phyloP scores from a whole-genome alignment of 176 grass and related monocot species.

The Cenchrus fungigraminus region DNA sequence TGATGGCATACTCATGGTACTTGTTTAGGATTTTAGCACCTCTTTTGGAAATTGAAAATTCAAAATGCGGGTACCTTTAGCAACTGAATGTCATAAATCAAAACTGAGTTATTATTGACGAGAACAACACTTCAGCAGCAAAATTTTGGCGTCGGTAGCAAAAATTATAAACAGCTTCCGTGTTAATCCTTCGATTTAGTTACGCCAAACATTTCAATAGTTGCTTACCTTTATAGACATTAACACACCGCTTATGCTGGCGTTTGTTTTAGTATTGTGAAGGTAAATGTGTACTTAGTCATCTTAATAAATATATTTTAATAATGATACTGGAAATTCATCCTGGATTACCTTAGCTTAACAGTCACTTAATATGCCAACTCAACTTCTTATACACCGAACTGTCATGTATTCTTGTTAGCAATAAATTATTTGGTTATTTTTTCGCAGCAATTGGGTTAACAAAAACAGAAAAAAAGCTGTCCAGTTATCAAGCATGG shows the following conservation, averaged over 20 bases:
- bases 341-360: background rate
- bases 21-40: slow-evolving; percentile 16
- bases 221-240: no score
- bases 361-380: background rate
- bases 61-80: background rate
- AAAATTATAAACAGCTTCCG: background rate
- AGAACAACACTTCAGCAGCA: background rate
- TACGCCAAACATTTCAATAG: background rate
- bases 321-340: background rate
- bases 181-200: background rate
- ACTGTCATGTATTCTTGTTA: background rate
- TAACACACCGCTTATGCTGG: background rate
- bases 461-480: background rate
- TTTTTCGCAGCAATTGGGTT: background rate
- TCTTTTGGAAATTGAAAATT: background rate
- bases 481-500: background rate
- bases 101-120: slow-evolving; percentile 2
- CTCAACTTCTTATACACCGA: background rate
- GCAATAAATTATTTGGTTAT: background rate
- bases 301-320: background rate
- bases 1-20: background rate
- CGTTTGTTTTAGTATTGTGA: background rate
- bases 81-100: background rate
- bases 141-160: background rate
- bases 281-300: background rate